A percentile compares a stretch with the other conserved stretches of the same genome.
phyloP scores from a whole-genome alignment of 2,329 filamentous ascomycete species.

The Didymella lethalis region DNA sequence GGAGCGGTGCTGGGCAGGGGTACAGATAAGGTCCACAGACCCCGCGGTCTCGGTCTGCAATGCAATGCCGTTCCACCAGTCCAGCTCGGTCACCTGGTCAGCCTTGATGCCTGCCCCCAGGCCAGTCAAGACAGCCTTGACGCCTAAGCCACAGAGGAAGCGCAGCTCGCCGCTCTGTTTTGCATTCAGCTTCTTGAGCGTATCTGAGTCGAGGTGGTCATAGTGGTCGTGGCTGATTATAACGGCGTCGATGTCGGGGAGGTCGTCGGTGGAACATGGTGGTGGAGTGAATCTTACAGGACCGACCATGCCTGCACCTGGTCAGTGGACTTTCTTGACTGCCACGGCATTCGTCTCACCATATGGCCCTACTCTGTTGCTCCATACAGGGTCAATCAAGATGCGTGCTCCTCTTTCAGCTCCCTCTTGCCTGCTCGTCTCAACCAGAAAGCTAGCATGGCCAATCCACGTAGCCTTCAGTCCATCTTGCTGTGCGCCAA shows the following conservation, averaged over 20 bases:
- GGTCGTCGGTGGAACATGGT: constrained; percentile 58
- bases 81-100: constrained; percentile 56
- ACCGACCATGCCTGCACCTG: constrained; percentile 47
- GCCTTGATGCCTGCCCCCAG: constrained; percentile 49
- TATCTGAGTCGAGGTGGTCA: constrained; percentile 61
- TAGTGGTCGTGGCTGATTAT: constrained; percentile 66
- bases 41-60: constrained; percentile 46
- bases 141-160: constrained; percentile 55
- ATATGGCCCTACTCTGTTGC: constrained; percentile 58
- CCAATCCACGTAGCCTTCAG: constrained; percentile 61
- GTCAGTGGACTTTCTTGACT: background rate
- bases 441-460: constrained; percentile 60
- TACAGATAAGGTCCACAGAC: constrained; percentile 55
- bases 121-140: constrained; percentile 49
- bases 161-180: constrained; percentile 50
- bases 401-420: constrained; percentile 54
- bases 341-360: constrained; percentile 19
- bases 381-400: constrained; percentile 64
- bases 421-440: constrained; percentile 47
- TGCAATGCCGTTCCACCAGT: constrained; percentile 60
- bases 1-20: constrained; percentile 59
- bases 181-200: constrained; percentile 53
- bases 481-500: constrained; percentile 41
- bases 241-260: constrained; percentile 62
- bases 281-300: constrained; percentile 62